Evolutionary conservation across 768 basidiomycete genomes (phyloP).

Genomic region (Leccinum barrowsii): DNA sequence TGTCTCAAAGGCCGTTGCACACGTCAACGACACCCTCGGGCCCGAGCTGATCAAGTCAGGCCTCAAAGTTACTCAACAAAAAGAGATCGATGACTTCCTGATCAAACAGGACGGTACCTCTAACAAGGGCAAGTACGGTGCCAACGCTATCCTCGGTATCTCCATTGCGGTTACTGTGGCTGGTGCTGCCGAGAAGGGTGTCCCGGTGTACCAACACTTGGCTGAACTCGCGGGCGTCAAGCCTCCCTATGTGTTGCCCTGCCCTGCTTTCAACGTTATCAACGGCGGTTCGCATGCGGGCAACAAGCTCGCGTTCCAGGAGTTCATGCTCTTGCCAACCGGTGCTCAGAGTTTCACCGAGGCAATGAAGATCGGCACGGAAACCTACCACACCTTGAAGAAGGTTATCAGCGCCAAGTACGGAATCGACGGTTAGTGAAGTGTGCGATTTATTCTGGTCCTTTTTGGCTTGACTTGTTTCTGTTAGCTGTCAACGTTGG

Average conservation of each 20-base stretch:
- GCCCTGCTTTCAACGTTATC: conserved; percentile 97
- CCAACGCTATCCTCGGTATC: conserved; percentile 98
- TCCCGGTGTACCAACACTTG: conserved; percentile 95
- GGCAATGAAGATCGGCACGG: conserved; percentile 97
- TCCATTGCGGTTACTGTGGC: conserved; percentile 95
- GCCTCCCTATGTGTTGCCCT: conserved; percentile 88
- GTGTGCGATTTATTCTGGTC: neutral
- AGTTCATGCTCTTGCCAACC: conserved; percentile 99
- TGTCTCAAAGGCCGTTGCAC: conserved; percentile 88
- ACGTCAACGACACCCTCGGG: conserved; percentile 90
- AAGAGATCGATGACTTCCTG: conserved; percentile 95
- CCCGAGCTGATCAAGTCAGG: conserved; percentile 83
- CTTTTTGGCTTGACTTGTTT: conserved; percentile 6
- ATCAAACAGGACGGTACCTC: conserved; percentile 96
- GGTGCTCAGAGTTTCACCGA: conserved; percentile 90
- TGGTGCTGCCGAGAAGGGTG: conserved; percentile 89
- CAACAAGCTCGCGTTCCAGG: conserved; percentile 99
- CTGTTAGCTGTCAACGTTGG: conserved; percentile 91
- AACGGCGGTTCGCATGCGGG: conserved; percentile 99
- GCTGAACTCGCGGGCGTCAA: conserved; percentile 95
- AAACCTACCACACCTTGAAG: conserved; percentile 97
- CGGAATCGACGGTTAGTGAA: conserved; percentile 86
- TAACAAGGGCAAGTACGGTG: conserved; percentile 99
- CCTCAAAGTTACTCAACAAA: conserved; percentile 84
- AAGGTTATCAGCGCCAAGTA: conserved; percentile 99